phyloP scores from a whole-genome alignment of 2,329 filamentous ascomycete species.

The Ceratocystis destructans region DNA sequence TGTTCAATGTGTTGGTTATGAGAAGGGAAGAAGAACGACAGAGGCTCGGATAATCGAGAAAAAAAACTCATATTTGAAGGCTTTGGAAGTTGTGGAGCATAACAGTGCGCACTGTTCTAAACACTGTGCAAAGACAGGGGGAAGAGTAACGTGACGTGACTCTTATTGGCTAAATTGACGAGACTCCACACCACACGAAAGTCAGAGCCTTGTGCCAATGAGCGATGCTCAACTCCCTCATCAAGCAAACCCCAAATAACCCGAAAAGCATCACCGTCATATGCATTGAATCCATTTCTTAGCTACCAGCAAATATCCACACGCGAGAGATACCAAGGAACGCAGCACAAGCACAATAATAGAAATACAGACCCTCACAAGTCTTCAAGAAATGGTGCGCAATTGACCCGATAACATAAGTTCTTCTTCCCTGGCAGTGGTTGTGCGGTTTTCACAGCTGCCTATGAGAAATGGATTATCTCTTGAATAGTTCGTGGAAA shows the following conservation, averaged over 20 bases:
- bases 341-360: not conserved
- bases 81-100: not conserved
- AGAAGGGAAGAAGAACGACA: not conserved
- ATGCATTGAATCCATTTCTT: not conserved
- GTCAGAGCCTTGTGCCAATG: too few species aligned
- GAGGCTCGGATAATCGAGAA: too few species aligned
- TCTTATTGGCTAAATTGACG: too few species aligned
- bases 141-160: not conserved
- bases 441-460: too few species aligned
- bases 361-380: not conserved
- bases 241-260: not conserved
- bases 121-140: not conserved
- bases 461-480: too few species aligned
- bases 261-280: not conserved
- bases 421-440: not conserved
- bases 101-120: not conserved
- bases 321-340: not conserved
- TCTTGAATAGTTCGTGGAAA: too few species aligned
- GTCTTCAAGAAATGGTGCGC: not conserved
- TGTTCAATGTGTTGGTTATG: not conserved
- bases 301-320: not conserved
- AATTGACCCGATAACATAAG: not conserved
- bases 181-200: too few species aligned
- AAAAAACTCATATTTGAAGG: not conserved
- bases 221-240: not conserved